Percentiles rank a stretch among this genome's conserved stretches.
These are phyloP conservation scores for Xylaria sp. DNA, from an alignment of 2,329 filamentous ascomycete genomes.

Conservation along the genomic window DNA sequence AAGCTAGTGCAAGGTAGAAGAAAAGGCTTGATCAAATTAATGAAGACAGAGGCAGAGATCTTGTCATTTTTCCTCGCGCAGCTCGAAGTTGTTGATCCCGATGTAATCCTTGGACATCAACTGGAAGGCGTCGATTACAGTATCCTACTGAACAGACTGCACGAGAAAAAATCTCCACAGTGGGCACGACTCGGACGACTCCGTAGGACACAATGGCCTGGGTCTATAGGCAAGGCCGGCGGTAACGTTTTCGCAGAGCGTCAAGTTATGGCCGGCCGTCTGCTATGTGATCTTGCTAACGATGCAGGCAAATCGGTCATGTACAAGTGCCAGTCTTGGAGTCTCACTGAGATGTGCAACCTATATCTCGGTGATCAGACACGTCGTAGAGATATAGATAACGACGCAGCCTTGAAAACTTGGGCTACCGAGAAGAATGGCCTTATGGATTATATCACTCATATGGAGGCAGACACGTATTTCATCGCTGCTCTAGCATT, in stretches of 20 bases:
- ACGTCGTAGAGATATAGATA: conserved; percentile 82
- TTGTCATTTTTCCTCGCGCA: conserved; percentile 89
- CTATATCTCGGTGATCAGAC: conserved; percentile 80
- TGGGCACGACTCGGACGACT: conserved; percentile 94
- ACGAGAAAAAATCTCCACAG: conserved; percentile 88
- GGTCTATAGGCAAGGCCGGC: conserved; percentile 81
- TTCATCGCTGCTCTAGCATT: conserved; percentile 92
- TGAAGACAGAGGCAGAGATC: conserved; percentile 83
- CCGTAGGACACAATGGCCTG: conserved; percentile 83
- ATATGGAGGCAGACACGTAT: conserved; percentile 94
- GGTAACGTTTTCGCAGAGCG: conserved; percentile 93
- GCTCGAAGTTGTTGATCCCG: conserved; percentile 85
- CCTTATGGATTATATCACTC: conserved; percentile 89
- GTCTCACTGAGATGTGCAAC: conserved; percentile 94
- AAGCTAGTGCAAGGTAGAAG: conserved; percentile 72
- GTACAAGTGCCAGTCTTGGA: conserved; percentile 98
- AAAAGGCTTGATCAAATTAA: conserved; percentile 77
- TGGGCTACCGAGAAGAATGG: conserved; percentile 86
- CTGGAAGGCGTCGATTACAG: conserved; percentile 98
- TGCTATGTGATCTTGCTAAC: conserved; percentile 93
- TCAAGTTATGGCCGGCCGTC: conserved; percentile 83
- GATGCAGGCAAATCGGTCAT: conserved; percentile 97
- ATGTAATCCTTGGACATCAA: conserved; percentile 92
- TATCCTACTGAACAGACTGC: conserved; percentile 82
- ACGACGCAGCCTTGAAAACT: conserved; percentile 82